Conservation (phyloP, 768 basidiomycete genomes). For the Rhodotorula sphaerocarpa region DNA sequence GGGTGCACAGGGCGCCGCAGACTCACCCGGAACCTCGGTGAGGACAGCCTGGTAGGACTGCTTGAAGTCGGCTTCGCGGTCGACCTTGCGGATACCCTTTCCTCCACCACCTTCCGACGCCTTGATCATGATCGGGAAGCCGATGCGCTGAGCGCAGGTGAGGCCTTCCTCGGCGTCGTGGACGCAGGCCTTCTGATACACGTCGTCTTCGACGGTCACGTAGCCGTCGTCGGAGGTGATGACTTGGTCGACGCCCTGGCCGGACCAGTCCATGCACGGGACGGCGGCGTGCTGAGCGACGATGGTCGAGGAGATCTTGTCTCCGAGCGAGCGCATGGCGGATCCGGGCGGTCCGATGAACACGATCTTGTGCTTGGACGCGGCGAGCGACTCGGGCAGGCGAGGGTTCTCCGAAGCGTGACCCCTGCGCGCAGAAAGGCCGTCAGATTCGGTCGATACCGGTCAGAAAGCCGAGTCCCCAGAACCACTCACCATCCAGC, state of each 20-base stretch:
- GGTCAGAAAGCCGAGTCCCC: not conserved
- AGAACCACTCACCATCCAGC: slow-evolving; percentile 67
- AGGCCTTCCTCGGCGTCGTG: slow-evolving; percentile 79
- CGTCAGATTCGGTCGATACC: not conserved
- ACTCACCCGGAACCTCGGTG: slow-evolving; percentile 88
- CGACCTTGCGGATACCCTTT: slow-evolving; percentile 96
- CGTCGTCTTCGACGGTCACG: slow-evolving; percentile 86
- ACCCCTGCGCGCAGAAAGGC: slow-evolving; percentile 49
- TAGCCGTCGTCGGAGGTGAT: slow-evolving; percentile 73
- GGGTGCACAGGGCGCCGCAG: no score
- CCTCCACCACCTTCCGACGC: slow-evolving; percentile 98
- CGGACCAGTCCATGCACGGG: slow-evolving; percentile 99
- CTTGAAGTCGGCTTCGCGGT: slow-evolving; percentile 74
- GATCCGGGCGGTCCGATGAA: slow-evolving; percentile 99
- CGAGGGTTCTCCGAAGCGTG: slow-evolving; percentile 99
- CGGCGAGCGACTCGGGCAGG: slow-evolving; percentile 82
- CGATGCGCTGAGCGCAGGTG: slow-evolving; percentile 71
- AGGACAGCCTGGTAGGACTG: slow-evolving; percentile 88
- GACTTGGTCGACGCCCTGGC: slow-evolving; percentile 84
- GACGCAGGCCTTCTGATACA: slow-evolving; percentile 80
- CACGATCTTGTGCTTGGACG: slow-evolving; percentile 89
- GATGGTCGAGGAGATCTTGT: slow-evolving; percentile 99
- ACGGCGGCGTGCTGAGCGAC: slow-evolving; percentile 94
- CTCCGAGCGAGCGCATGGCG: slow-evolving; percentile 96
- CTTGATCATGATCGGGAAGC: slow-evolving; percentile 99